Conservation (phyloP, 2,329 filamentous ascomycete species). For the Aspergillus neotritici region DNA sequence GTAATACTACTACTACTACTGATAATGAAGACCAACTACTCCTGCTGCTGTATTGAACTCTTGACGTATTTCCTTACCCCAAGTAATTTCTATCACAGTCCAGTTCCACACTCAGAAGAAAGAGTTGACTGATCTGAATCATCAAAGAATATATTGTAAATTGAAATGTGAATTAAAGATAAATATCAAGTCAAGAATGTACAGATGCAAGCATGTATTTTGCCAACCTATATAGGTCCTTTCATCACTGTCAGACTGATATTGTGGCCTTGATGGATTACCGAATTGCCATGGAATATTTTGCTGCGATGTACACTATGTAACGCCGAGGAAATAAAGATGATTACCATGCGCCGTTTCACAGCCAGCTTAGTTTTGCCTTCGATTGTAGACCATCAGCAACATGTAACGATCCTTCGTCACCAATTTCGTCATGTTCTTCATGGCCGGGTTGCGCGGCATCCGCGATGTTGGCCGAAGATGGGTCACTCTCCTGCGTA, state of each 20-base stretch:
- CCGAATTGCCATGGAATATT: background rate
- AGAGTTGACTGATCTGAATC: no score
- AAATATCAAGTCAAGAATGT: background rate
- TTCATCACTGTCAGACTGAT: no score
- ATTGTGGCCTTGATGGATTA: background rate
- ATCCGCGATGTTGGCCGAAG: background rate
- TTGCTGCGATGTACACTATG: background rate
- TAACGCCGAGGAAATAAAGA: no score
- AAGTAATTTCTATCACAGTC: no score
- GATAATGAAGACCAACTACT: no score
- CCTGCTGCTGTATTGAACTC: no score
- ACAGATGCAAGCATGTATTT: background rate
- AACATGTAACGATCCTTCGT: background rate
- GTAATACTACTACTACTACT: no score
- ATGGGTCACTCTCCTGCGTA: slow-evolving; percentile 11
- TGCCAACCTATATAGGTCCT: background rate
- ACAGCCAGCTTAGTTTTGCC: slow-evolving; percentile 15
- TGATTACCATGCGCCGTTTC: background rate
- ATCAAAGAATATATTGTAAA: no score
- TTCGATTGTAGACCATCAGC: slow-evolving; percentile 1
- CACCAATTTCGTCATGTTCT: slow-evolving; percentile 7
- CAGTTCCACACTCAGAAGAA: no score
- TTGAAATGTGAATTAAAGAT: background rate
- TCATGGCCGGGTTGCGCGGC: background rate
- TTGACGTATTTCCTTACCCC: no score